A percentile compares a stretch with the other conserved stretches of the same genome.
Conservation (phyloP, 2,329 filamentous ascomycete genomes). For the Claviceps digitariae region DNA sequence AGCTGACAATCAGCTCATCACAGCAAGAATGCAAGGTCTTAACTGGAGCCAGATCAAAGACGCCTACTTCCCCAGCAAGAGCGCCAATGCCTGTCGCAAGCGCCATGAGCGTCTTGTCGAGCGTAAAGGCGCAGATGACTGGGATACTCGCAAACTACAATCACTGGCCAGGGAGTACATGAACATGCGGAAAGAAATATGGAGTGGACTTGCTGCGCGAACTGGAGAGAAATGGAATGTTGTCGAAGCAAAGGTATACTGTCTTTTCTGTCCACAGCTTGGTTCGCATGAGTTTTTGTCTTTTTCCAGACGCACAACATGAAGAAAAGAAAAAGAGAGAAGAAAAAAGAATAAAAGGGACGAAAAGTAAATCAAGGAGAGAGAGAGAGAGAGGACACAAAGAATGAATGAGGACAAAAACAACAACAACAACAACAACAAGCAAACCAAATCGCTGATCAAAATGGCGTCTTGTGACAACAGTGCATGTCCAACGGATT, state of each 20-base stretch:
- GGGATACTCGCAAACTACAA: conserved; percentile 65
- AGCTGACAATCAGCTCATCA: conserved; percentile 62
- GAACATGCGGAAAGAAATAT: conserved; percentile 67
- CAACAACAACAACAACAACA: not conserved
- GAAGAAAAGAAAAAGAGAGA: not conserved
- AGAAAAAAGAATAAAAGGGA: too few relatives aligned
- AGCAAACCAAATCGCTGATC: not conserved
- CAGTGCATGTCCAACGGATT: conserved; percentile 76
- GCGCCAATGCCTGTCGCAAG: conserved; percentile 75
- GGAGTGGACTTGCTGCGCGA: conserved; percentile 56
- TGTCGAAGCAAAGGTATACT: conserved; percentile 47
- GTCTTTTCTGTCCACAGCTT: not conserved
- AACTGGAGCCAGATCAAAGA: conserved; percentile 75
- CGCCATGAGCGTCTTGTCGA: conserved; percentile 76
- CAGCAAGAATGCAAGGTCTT: conserved; percentile 58
- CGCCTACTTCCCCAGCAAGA: conserved; percentile 65
- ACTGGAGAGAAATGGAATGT: conserved; percentile 76
- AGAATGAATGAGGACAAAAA: too few relatives aligned
- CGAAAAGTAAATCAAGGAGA: not conserved
- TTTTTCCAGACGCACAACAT: not conserved
- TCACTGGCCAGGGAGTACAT: conserved; percentile 66
- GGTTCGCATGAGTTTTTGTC: too few relatives aligned
- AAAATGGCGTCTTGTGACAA: not conserved
- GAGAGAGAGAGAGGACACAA: too few relatives aligned
- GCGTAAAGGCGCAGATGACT: conserved; percentile 59